Conservation (phyloP, 2,329 filamentous ascomycete genomes). For the Juglanconis sp. region DNA sequence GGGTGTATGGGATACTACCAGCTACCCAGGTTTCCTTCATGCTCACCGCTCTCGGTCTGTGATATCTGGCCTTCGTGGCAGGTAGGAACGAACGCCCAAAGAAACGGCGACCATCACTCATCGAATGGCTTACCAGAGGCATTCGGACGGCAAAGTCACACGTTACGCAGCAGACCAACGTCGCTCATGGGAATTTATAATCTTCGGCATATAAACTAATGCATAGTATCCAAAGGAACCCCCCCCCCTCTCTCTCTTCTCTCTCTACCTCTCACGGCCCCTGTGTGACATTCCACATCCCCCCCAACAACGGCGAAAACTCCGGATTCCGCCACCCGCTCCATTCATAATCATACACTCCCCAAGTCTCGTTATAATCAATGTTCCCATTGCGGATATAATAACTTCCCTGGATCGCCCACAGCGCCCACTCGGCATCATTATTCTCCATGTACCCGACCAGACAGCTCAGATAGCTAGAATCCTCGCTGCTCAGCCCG, state of each 20-base stretch:
- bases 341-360: conserved; percentile 37
- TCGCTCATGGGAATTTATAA: too few species aligned
- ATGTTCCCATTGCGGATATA: conserved; percentile 50
- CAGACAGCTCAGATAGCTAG: conserved; percentile 50
- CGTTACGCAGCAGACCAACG: too few species aligned
- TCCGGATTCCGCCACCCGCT: conserved; percentile 39
- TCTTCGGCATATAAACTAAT: neutral
- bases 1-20: too few species aligned
- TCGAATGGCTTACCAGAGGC: too few species aligned
- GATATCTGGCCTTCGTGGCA: too few species aligned
- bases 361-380: conserved; percentile 53
- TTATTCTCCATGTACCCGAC: conserved; percentile 50
- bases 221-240: neutral
- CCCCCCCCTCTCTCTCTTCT: neutral
- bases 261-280: conserved; percentile 28
- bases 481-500: conserved; percentile 42
- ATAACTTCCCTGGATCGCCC: conserved; percentile 57
- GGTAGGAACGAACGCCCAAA: too few species aligned
- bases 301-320: conserved; percentile 30
- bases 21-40: too few species aligned
- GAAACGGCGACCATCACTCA: too few species aligned
- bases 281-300: conserved; percentile 39
- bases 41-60: too few species aligned
- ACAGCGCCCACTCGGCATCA: conserved; percentile 58
- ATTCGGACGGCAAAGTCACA: too few species aligned